Percentiles rank a stretch among this genome's conserved stretches.
phyloP scores from a whole-genome alignment of 352 stramenopile species.

The Globisporangium paddicum region DNA sequence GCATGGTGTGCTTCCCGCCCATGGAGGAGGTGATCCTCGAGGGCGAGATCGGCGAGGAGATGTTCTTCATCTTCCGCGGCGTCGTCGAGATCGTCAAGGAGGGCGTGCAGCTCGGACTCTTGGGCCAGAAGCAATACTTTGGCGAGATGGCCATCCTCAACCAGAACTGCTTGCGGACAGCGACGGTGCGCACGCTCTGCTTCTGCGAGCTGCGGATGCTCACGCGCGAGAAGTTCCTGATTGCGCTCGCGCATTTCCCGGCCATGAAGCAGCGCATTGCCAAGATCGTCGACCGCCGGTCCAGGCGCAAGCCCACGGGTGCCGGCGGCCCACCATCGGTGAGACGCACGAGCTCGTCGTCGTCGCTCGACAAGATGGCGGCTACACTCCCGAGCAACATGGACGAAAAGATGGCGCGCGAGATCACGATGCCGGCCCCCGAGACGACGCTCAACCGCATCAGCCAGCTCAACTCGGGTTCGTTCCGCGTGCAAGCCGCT shows the following conservation, averaged over 20 bases:
- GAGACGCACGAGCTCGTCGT: constrained; percentile 21
- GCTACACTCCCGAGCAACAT: constrained; percentile 29
- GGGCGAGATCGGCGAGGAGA: constrained; percentile 63
- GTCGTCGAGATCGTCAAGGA: constrained; percentile 56
- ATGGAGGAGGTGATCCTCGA: constrained; percentile 64
- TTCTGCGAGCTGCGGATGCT: constrained; percentile 73
- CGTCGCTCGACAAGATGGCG: constrained; percentile 50
- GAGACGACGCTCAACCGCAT: constrained; percentile 67
- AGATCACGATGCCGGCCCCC: constrained; percentile 30
- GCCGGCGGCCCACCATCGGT: constrained; percentile 5
- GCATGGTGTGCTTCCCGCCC: constrained; percentile 66
- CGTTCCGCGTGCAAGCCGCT: constrained; percentile 60
- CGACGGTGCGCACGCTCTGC: constrained; percentile 63
- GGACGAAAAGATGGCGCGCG: constrained; percentile 48
- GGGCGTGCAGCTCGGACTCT: constrained; percentile 39
- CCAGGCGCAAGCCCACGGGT: constrained; percentile 30
- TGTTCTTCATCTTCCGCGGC: constrained; percentile 74
- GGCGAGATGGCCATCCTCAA: constrained; percentile 75
- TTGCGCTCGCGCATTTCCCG: constrained; percentile 41
- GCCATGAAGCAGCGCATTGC: constrained; percentile 70
- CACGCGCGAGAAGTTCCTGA: constrained; percentile 52
- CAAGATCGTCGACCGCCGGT: constrained; percentile 64
- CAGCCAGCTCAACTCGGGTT: constrained; percentile 85
- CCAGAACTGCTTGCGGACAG: constrained; percentile 44
- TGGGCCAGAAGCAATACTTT: constrained; percentile 77